phyloP scores from a whole-genome alignment of 2,329 filamentous ascomycete species.

The Rutstroemia sp. region DNA sequence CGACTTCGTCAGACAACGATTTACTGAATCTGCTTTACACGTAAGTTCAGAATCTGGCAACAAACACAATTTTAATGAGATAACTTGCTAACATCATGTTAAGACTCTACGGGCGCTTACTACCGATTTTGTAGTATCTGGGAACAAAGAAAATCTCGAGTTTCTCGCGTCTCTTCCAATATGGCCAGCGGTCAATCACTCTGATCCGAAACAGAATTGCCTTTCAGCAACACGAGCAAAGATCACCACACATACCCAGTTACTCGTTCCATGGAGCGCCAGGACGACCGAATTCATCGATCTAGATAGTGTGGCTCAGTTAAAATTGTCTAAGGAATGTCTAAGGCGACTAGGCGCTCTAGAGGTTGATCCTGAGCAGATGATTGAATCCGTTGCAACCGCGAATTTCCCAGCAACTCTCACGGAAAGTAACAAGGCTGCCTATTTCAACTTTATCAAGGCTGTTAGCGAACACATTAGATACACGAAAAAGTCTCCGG shows the following conservation, averaged over 20 bases:
- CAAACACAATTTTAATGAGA: neutral
- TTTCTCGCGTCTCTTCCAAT: constrained; percentile 11
- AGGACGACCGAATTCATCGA: constrained; percentile 16
- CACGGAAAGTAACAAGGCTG: neutral
- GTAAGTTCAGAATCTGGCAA: neutral
- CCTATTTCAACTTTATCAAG: constrained; percentile 4
- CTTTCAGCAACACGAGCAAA: constrained; percentile 14
- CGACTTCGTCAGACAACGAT: neutral
- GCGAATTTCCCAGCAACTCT: constrained; percentile 1
- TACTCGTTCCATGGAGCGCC: constrained; percentile 22
- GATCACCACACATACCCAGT: constrained; percentile 11
- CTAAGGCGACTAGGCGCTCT: neutral
- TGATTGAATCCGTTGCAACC: neutral
- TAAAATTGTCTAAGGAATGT: neutral
- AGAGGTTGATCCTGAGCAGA: neutral
- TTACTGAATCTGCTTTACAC: too few species aligned
- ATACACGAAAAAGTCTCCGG: neutral
- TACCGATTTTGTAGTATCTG: neutral
- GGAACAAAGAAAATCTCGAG: constrained; percentile 3
- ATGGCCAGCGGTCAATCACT: constrained; percentile 11
- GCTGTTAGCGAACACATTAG: neutral
- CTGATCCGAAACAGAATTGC: neutral
- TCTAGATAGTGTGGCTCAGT: neutral
- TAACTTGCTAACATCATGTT: neutral
- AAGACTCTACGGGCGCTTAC: too few species aligned